These are phyloP conservation scores for Debaryomyces fabryi DNA, from an alignment of 1,139 yeast species.

Conservation along the genomic window DNA sequence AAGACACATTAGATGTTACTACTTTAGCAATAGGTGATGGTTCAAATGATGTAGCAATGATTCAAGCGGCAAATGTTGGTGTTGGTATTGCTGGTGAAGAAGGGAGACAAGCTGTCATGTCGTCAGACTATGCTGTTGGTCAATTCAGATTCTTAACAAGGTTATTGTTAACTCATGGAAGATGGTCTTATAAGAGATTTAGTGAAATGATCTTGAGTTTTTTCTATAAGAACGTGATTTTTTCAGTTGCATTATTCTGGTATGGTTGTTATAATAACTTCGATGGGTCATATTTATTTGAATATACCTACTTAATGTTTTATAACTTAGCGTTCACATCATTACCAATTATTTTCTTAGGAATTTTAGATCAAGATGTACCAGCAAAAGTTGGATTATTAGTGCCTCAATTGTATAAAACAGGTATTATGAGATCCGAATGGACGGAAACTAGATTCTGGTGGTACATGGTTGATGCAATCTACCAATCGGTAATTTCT, in stretches of 20 bases:
- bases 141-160: slow-evolving; percentile 86
- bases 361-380: slow-evolving; percentile 92
- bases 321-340: slow-evolving; percentile 95
- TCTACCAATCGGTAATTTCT: slow-evolving; percentile 82
- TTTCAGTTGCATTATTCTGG: slow-evolving; percentile 90
- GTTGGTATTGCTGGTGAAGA: slow-evolving; percentile 99
- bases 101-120: slow-evolving; percentile 98
- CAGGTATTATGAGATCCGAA: slow-evolving; percentile 81
- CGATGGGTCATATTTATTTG: slow-evolving; percentile 91
- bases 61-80: slow-evolving; percentile 98
- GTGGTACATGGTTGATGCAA: slow-evolving; percentile 83
- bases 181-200: slow-evolving; percentile 92
- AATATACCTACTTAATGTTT: slow-evolving; percentile 89
- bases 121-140: slow-evolving; percentile 95
- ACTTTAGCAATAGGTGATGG: slow-evolving; percentile 97
- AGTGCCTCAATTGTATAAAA: slow-evolving; percentile 87
- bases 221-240: slow-evolving; percentile 89
- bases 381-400: slow-evolving; percentile 75
- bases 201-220: slow-evolving; percentile 95
- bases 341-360: slow-evolving; percentile 87
- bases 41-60: slow-evolving; percentile 98
- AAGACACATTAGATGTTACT: slow-evolving; percentile 74
- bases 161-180: slow-evolving; percentile 84
- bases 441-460: slow-evolving; percentile 82
- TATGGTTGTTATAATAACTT: slow-evolving; percentile 82